These are phyloP conservation scores for Lodderomyces margitis DNA, from an alignment of 1,139 yeast species.

Conservation along the genomic window DNA sequence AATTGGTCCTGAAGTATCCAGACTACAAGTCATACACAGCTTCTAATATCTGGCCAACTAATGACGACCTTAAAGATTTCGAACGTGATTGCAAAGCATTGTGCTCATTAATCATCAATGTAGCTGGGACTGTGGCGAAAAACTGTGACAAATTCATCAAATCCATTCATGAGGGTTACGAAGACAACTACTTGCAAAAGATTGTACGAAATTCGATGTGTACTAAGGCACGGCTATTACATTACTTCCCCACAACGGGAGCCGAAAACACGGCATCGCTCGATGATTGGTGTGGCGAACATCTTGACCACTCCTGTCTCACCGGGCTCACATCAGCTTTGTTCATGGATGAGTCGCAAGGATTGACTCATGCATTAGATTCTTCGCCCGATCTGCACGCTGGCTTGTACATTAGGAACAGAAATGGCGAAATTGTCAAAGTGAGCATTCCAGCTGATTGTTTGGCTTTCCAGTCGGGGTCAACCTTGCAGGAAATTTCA, in stretches of 20 bases:
- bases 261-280: constrained; percentile 14
- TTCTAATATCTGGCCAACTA: constrained; percentile 55
- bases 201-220: constrained; percentile 52
- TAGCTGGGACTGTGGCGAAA: constrained; percentile 50
- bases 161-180: constrained; percentile 27
- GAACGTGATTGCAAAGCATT: constrained; percentile 36
- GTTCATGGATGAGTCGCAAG: constrained; percentile 42
- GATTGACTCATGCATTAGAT: constrained; percentile 22
- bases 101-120: constrained; percentile 48
- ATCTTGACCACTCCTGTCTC: constrained; percentile 60
- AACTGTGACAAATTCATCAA: constrained; percentile 51
- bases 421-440: constrained; percentile 45
- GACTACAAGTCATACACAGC: constrained; percentile 46
- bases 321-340: constrained; percentile 62
- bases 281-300: constrained; percentile 65
- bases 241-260: constrained; percentile 42
- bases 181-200: constrained; percentile 37
- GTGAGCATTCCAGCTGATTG: constrained; percentile 57
- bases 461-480: constrained; percentile 64
- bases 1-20: constrained; percentile 29
- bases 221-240: constrained; percentile 59
- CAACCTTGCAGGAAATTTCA: constrained; percentile 56
- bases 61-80: constrained; percentile 22
- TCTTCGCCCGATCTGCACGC: constrained; percentile 41
- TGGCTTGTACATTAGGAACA: constrained; percentile 54